phyloP scores from a whole-genome alignment of 306 rosid genomes.

The Vachellia pachyceras region DNA sequence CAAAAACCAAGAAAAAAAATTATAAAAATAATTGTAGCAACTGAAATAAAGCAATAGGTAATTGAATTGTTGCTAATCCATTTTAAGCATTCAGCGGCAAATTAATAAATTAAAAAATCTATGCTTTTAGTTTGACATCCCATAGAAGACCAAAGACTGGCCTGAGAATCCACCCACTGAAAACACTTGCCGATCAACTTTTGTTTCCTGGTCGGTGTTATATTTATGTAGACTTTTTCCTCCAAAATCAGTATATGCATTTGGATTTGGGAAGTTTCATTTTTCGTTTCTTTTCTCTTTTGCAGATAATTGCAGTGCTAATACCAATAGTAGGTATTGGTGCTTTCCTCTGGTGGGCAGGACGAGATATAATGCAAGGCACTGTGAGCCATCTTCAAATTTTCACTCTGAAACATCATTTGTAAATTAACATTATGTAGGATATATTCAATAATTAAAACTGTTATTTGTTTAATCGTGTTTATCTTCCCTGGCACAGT shows the following conservation, averaged over 20 bases:
- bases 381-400: constrained; percentile 58
- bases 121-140: constrained; percentile 17
- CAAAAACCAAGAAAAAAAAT: neutral
- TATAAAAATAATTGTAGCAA: neutral
- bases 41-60: constrained; percentile 19
- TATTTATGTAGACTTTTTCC: neutral
- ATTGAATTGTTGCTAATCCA: constrained; percentile 2
- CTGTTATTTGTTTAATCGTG: constrained; percentile 23
- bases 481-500: constrained; percentile 1
- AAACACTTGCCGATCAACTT: neutral
- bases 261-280: constrained; percentile 31
- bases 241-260: constrained; percentile 20
- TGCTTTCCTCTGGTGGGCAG: constrained; percentile 97
- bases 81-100: constrained; percentile 2
- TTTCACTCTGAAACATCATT: constrained; percentile 32
- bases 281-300: constrained; percentile 21
- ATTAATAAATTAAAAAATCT: neutral
- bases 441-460: constrained; percentile 9
- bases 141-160: constrained; percentile 1
- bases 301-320: constrained; percentile 83
- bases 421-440: constrained; percentile 21
- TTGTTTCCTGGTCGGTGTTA: constrained; percentile 7
- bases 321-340: constrained; percentile 88
- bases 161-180: neutral
- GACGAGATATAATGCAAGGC: constrained; percentile 90